A percentile compares a stretch with the other conserved stretches of the same genome.
Conservation (phyloP, 305 asterid species). For the Caryopteris hybrid region DNA sequence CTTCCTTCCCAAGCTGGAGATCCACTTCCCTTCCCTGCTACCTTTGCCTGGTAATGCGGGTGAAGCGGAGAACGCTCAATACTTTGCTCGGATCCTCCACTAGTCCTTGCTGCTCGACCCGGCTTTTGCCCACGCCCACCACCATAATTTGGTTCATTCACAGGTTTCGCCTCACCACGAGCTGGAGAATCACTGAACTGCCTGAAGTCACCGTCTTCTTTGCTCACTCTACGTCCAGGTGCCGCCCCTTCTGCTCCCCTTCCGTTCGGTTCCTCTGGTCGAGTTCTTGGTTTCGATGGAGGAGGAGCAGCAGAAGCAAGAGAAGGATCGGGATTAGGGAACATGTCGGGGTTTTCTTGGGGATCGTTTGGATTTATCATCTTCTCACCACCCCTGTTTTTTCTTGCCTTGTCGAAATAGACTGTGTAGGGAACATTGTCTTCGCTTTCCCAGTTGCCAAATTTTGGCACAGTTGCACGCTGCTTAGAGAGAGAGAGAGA, state of each 20-base stretch:
- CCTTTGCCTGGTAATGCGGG: slow-evolving; percentile 43
- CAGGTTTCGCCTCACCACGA: slow-evolving; percentile 23
- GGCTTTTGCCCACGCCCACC: slow-evolving; percentile 41
- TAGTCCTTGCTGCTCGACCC: slow-evolving; percentile 29
- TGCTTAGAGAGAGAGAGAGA: slow-evolving; percentile 16
- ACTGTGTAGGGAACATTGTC: slow-evolving; percentile 69
- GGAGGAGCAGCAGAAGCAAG: too few species aligned
- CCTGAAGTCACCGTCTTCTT: slow-evolving; percentile 37
- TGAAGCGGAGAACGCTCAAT: slow-evolving; percentile 63
- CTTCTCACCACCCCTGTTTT: slow-evolving; percentile 60
- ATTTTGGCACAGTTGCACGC: slow-evolving; percentile 66
- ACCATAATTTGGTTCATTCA: slow-evolving; percentile 33
- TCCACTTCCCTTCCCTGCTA: slow-evolving; percentile 33
- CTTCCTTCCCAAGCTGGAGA: slow-evolving; percentile 62
- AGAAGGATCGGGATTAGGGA: slow-evolving; percentile 26
- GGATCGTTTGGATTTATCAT: slow-evolving; percentile 82
- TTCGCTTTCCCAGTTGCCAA: slow-evolving; percentile 75
- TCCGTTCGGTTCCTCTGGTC: slow-evolving; percentile 28
- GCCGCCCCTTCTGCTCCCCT: slow-evolving; percentile 23
- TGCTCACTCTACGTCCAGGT: slow-evolving; percentile 27
- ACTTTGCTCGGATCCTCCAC: slow-evolving; percentile 55
- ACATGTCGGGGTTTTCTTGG: slow-evolving; percentile 56
- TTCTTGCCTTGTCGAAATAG: slow-evolving; percentile 69
- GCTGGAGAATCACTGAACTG: slow-evolving; percentile 35
- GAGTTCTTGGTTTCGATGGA: slow-evolving; percentile 22